Conservation (phyloP, 345 rosid genomes). For the Moringa oleifera region DNA sequence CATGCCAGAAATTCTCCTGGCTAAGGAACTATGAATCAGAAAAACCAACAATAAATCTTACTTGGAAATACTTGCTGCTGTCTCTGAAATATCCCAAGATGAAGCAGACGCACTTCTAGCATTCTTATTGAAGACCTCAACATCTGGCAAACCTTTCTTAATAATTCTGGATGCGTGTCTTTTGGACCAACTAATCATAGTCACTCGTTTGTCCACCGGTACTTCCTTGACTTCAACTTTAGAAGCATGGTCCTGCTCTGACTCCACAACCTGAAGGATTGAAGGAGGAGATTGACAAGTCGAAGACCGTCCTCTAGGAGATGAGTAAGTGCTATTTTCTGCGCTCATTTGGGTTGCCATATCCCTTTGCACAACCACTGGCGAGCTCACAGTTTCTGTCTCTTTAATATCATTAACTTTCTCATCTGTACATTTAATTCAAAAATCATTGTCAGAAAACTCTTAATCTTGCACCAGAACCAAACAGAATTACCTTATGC, state of each 20-base stretch:
- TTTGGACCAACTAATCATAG: slow-evolving; percentile 46
- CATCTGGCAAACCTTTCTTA: slow-evolving; percentile 39
- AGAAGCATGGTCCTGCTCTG: slow-evolving; percentile 23
- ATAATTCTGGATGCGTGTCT: slow-evolving; percentile 36
- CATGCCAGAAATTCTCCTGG: background rate
- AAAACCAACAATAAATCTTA: slow-evolving; percentile 17
- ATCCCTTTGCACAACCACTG: slow-evolving; percentile 59
- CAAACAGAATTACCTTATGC: background rate
- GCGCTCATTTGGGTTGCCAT: slow-evolving; percentile 96
- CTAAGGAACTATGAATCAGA: background rate
- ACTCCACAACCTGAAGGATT: slow-evolving; percentile 31
- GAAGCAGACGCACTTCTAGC: slow-evolving; percentile 30
- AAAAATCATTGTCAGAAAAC: background rate
- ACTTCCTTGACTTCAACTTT: slow-evolving; percentile 75
- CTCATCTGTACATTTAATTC: slow-evolving; percentile 44
- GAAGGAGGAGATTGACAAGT: slow-evolving; percentile 32
- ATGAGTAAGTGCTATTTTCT: slow-evolving; percentile 35
- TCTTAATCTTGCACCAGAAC: background rate
- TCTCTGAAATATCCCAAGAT: slow-evolving; percentile 57
- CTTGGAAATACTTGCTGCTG: slow-evolving; percentile 60
- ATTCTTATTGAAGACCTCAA: slow-evolving; percentile 28
- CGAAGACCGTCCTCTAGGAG: slow-evolving; percentile 35
- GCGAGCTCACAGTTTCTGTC: slow-evolving; percentile 33
- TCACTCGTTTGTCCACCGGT: slow-evolving; percentile 67
- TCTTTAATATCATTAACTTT: slow-evolving; percentile 35